Evolutionary conservation across 129 eudicot species (phyloP), one percentile per base, ranked within the genome.

Genomic region (Chrysanthemum seticuspe): DNA sequence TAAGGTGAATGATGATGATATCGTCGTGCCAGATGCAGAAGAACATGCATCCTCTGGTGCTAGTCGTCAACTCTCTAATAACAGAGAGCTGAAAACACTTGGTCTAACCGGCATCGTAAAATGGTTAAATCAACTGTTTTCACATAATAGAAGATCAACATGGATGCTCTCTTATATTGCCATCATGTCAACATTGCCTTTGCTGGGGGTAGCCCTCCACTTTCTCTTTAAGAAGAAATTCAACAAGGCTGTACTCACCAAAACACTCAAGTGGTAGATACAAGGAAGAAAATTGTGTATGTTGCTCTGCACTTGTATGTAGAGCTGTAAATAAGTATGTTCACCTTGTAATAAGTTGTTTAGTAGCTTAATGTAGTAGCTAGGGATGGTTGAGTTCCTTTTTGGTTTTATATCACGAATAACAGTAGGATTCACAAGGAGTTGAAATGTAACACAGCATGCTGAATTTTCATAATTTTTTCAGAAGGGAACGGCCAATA

Each of bases 141-240:
- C 60, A 53, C 83, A 83, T 40, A 73, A 63, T 21, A 66, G 74
- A 73, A 86, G 76, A 65, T 82, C 90, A 54, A 76, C 85, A 65
- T 86, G 90, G 90, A 67, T 86, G 82, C 85, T 86, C 70, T 76
- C 72, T 12, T 80, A 84, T 49, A 71, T 84, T 54, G 78, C 88
- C 69, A n/a, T 81, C 50, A 58, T 84, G 45, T 51, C 87, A 70
- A 73, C 81, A 45, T 73, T 85, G 87, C 90, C 90, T 19, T 55
- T 86, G 59, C 52, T 83, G 25, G 87, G 83, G 44, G 63, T 77
- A 40, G 79, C 85, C 21, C 76, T 83, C 49, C 71, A 64, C 47
- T 77, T 63, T 29, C 40, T 82, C 36, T 70, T 79, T 74, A 66
- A 71, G 16, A 78, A 70, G 80, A 86, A 77, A 71, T 34, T 56